Evolutionary conservation across 164 flowering plant genomes (phyloP).

Genomic region (Vitis labrusca): DNA sequence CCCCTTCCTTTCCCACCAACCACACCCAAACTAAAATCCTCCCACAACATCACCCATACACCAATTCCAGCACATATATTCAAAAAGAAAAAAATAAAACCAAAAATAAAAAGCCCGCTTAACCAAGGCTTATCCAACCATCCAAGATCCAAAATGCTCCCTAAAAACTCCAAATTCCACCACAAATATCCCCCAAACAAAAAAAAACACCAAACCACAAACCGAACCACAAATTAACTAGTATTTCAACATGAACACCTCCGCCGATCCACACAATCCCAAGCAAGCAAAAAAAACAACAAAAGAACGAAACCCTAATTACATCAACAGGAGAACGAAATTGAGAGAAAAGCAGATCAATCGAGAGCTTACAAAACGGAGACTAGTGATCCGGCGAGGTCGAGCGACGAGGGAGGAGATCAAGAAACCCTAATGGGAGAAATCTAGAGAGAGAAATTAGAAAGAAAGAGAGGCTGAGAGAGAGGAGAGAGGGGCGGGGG

Average conservation of each 20-base stretch:
- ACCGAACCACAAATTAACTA: neutral
- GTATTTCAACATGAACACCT: neutral
- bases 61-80: no score
- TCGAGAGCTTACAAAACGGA: constrained; percentile 20
- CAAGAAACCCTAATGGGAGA: constrained; percentile 23
- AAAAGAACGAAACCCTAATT: neutral
- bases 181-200: no score
- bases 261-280: neutral
- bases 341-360: constrained; percentile 10
- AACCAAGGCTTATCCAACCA: no score
- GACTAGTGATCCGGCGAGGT: constrained; percentile 23
- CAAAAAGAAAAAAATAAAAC: no score
- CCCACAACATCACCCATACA: no score
- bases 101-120: no score
- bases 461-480: constrained; percentile 5
- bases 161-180: no score
- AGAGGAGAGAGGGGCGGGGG: neutral
- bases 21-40: no score
- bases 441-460: neutral
- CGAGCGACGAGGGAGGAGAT: constrained; percentile 8
- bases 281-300: neutral
- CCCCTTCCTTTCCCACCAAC: no score
- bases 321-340: neutral
- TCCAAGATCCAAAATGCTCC: no score
- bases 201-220: no score